Conservation (phyloP, 805 yeast species). For the Lachancea sp. region DNA sequence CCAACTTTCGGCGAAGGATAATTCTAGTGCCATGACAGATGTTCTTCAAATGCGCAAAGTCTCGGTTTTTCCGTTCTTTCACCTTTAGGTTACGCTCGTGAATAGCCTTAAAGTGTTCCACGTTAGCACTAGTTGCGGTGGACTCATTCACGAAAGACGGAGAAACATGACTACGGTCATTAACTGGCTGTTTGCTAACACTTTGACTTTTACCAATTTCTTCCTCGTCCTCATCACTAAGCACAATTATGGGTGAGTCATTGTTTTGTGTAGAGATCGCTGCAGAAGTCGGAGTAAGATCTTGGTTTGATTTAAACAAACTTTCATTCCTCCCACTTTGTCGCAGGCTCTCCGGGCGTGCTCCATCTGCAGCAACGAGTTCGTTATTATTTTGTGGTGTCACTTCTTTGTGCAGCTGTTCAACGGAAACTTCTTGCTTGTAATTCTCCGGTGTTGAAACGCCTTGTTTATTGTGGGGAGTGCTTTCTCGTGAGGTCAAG, state of each 20-base stretch:
- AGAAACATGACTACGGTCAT: no score
- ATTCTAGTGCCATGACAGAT: slow-evolving; percentile 7
- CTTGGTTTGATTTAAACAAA: background rate
- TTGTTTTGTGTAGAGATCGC: background rate
- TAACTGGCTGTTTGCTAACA: no score
- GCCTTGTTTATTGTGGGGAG: background rate
- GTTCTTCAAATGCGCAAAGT: background rate
- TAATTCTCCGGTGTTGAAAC: background rate
- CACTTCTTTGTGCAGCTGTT: background rate
- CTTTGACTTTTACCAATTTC: no score
- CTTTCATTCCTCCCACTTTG: no score
- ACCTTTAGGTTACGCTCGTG: slow-evolving; percentile 15
- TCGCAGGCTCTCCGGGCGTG: no score
- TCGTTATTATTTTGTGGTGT: no score
- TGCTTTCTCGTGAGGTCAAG: background rate
- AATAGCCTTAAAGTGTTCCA: slow-evolving; percentile 11
- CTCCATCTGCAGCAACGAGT: no score
- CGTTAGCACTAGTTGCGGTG: slow-evolving; percentile 2
- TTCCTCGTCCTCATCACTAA: slow-evolving; percentile 30
- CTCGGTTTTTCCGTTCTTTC: background rate
- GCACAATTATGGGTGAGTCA: slow-evolving; percentile 20
- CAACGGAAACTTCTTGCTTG: background rate
- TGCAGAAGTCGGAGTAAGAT: background rate
- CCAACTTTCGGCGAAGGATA: slow-evolving; percentile 21
- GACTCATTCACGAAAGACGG: background rate